Evolutionary conservation across 179 eudicot genomes (phyloP), one percentile per base, ranked within the genome.

Genomic region (Patellifolia procumbens): DNA sequence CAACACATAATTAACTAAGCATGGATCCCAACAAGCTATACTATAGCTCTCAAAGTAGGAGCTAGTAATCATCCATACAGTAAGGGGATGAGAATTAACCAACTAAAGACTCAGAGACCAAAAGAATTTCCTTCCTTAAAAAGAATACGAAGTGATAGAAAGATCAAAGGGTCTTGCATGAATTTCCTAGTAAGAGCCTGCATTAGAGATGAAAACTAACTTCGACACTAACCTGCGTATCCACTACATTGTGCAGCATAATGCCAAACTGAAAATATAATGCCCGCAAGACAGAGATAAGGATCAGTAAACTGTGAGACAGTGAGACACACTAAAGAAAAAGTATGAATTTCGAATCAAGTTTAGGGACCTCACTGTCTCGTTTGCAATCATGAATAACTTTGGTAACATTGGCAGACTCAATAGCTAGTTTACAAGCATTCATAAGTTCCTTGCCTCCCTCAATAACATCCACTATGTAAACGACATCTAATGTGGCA

Each of bases 311-410:
- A 20, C 28, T 1, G 4, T 28, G 19, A 43, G 22, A 31, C 34
- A 9, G 9, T 55, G 31, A 68, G 11, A 31, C 3, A 17, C 37
- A 53, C 42, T n/a, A 72, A 65, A 28, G 0, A 15, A 32, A 68
- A n/a, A 55, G 8, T 2, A 0, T 26, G n/a, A 7, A 22, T 13
- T 17, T 66, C 37, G 64, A 70, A 68, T 55, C 51, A 75, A 42
- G 68, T 13, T 55, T 24, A 17, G 58, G 63, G 73, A 80, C 83
- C 79, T 80, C 83, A 75, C 83, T 70, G 58, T 80, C 83, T 32
- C 76, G 79, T 80, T 80, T 75, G 83, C 83, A 75, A 64, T 80
- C 76, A 76, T 80, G 76, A 64, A 76, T 71, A 73, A 80, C 72
- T 76, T 80, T 80, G 55, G 83, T 80, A 76, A 80, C 37, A 58